Evolutionary conservation across 345 rosid genomes (phyloP), one percentile per base, ranked within the genome.

Genomic region (Acer saccharum): DNA sequence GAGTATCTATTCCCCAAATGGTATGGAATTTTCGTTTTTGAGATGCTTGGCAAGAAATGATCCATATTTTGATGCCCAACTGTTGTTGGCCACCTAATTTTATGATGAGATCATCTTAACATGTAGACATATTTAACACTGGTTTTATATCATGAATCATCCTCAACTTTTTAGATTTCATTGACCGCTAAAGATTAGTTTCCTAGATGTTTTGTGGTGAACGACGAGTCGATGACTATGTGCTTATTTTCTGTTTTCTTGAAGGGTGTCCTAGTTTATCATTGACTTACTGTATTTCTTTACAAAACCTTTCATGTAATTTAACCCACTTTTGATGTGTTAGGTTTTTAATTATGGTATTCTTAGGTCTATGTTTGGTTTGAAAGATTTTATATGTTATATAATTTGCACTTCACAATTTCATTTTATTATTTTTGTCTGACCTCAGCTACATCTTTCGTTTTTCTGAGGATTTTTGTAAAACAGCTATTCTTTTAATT

Each of bases 1-100:
- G 16, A 88, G 88, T 74, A 89, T 89, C 78, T 81, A 84, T 76
- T 88, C 93, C 29, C 85, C 93, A 64, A 81, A 88, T 77, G 91
- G 95, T 89, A 80, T 71, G 65, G 23, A 17, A 52, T 48, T 68
- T 58, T 9, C 41, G 23, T 73, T 46, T 16, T 60, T 52, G 43
- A 61, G 44, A 52, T 69, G 21, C 12, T 27, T 27, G 32, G 66
- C 60, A 57, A 57, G 23, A 61, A 11, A 23, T 68, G 21, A 13
- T 0, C 6, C 63, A 8, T 39, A 8, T 48, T 16, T 60, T 73
- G 12, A 32, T 50, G 35, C 73, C 43, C 6, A 17, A 58, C 69
- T 68, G 12, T 73, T 60, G 72, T 35, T 41, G 12, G 52, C 78
- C 9, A 69, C 14, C 69, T 76, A 57, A 23, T 14, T 27, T 8